Evolutionary conservation across 2,329 filamentous ascomycete genomes (phyloP).

Genomic region (Penicillium expansum): DNA sequence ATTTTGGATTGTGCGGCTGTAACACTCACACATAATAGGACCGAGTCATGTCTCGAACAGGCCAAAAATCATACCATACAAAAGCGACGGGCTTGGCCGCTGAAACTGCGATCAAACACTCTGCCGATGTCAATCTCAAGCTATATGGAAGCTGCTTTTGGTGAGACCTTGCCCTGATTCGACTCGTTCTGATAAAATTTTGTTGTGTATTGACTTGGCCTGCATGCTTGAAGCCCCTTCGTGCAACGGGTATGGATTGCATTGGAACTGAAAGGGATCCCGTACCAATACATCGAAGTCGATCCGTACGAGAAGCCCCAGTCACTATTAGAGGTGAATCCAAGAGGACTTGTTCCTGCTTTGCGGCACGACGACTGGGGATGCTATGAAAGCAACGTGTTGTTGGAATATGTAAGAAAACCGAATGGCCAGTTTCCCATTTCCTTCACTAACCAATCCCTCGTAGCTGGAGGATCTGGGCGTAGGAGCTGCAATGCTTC

Average conservation of each 20-base stretch:
- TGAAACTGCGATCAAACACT: slow-evolving; percentile 66
- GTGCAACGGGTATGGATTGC: slow-evolving; percentile 89
- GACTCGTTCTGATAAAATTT: not conserved
- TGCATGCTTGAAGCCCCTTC: slow-evolving; percentile 63
- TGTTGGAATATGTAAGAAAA: slow-evolving; percentile 74
- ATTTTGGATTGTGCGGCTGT: slow-evolving; percentile 9
- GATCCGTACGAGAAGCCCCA: slow-evolving; percentile 74
- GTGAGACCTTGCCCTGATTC: slow-evolving; percentile 43
- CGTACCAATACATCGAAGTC: slow-evolving; percentile 83
- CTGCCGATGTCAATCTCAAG: slow-evolving; percentile 68
- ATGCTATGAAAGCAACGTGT: slow-evolving; percentile 75
- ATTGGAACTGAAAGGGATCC: slow-evolving; percentile 71
- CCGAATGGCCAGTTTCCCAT: not conserved
- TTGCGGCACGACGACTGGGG: slow-evolving; percentile 77
- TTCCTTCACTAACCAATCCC: slow-evolving; percentile 8
- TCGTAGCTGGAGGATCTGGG: slow-evolving; percentile 71
- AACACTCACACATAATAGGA: slow-evolving; percentile 18
- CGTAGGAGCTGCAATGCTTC: slow-evolving; percentile 58
- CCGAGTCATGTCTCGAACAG: slow-evolving; percentile 48
- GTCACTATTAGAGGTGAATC: slow-evolving; percentile 70
- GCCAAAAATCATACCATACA: slow-evolving; percentile 67
- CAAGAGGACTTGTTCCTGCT: slow-evolving; percentile 71
- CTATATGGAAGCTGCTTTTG: slow-evolving; percentile 83
- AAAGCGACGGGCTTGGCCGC: slow-evolving; percentile 70
- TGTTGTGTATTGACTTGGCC: slow-evolving; percentile 2